These are phyloP conservation scores for Hansenula lynferdii DNA, from an alignment of 1,139 yeast species.

Conservation along the genomic window DNA sequence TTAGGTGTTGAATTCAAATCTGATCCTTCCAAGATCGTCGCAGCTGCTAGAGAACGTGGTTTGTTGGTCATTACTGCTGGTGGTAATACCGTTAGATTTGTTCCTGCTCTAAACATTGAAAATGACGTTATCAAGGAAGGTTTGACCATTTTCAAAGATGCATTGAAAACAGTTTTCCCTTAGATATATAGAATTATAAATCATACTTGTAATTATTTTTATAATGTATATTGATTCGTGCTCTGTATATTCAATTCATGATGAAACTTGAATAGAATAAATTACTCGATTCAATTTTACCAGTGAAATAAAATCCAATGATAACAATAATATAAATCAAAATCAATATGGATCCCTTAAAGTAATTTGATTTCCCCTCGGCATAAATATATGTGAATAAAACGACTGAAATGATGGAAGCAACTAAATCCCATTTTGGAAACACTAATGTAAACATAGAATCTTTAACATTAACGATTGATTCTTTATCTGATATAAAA, in stretches of 20 bases:
- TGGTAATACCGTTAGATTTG: conserved; percentile 79
- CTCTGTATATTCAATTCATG: neutral
- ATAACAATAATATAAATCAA: conserved; percentile 74
- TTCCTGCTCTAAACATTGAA: conserved; percentile 87
- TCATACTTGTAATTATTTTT: too few relatives aligned
- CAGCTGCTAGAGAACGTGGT: conserved; percentile 72
- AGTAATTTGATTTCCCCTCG: conserved; percentile 94
- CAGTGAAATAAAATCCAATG: conserved; percentile 76
- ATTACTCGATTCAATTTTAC: conserved; percentile 24
- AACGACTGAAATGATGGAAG: conserved; percentile 80
- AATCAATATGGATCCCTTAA: conserved; percentile 88
- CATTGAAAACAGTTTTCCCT: conserved; percentile 34
- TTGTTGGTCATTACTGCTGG: conserved; percentile 87
- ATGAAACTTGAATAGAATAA: conserved; percentile 1
- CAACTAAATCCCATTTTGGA: conserved; percentile 94
- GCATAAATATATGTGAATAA: conserved; percentile 92
- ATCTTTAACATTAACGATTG: conserved; percentile 29
- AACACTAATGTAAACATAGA: conserved; percentile 77
- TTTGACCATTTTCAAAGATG: conserved; percentile 53
- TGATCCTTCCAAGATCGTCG: conserved; percentile 63
- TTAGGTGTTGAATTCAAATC: conserved; percentile 73
- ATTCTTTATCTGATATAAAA: conserved; percentile 17
- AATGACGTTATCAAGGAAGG: conserved; percentile 68
- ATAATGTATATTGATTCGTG: too few relatives aligned
- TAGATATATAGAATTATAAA: too few relatives aligned